A percentile compares a stretch with the other conserved stretches of the same genome.
These are phyloP conservation scores for Chenopodium formosanum DNA, from an alignment of 148 eudicot genomes.

Conservation along the genomic window DNA sequence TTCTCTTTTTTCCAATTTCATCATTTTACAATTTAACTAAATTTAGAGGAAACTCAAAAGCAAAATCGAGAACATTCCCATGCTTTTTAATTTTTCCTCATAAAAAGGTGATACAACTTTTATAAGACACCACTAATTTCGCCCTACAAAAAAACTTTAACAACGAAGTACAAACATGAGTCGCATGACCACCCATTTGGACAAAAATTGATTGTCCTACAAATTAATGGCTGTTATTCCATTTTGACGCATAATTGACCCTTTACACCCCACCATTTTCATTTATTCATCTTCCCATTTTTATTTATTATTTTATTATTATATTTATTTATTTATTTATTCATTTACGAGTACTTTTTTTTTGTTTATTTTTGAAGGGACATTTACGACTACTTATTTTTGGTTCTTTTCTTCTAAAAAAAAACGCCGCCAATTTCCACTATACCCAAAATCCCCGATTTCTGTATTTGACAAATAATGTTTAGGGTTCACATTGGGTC, in stretches of 20 bases:
- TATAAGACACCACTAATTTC: conserved; percentile 7
- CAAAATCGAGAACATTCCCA: no score
- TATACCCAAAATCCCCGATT: neutral
- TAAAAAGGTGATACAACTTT: neutral
- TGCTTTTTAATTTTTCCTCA: neutral
- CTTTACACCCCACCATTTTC: neutral
- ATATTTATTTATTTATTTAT: no score
- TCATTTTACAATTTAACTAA: no score
- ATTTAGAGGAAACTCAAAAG: no score
- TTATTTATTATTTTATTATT: no score
- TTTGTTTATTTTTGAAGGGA: no score
- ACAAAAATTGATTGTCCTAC: no score
- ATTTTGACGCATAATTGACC: conserved; percentile 6
- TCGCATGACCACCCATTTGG: neutral
- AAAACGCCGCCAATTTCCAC: neutral
- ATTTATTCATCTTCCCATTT: neutral
- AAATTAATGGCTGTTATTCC: neutral
- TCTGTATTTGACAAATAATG: neutral
- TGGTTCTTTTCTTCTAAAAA: neutral
- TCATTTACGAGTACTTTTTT: no score
- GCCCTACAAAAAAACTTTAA: neutral
- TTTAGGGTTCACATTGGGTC: neutral
- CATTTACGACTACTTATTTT: no score
- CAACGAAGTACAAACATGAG: neutral
- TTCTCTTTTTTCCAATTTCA: no score